phyloP scores from a whole-genome alignment of 78 protist genomes.

The Pigoraptor vietnamica region DNA sequence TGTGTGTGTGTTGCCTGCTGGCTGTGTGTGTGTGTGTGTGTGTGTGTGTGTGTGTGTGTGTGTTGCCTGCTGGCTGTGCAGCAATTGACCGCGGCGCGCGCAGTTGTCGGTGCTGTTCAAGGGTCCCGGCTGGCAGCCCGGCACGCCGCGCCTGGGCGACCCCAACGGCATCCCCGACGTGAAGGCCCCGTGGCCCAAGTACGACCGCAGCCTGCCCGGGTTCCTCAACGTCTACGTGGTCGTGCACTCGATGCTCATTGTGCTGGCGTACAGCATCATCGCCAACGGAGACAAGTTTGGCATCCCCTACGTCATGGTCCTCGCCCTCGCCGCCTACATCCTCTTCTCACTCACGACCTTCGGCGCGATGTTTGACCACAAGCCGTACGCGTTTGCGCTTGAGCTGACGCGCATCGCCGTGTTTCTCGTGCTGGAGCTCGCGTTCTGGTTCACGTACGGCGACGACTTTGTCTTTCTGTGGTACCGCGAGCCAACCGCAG shows the following conservation, averaged over 20 bases:
- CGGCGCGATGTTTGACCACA: neutral
- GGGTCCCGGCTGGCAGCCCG: slow-evolving; percentile 5
- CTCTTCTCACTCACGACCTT: neutral
- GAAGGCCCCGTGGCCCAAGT: neutral
- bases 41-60: neutral
- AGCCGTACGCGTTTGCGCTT: neutral
- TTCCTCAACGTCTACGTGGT: neutral
- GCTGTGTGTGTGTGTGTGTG: neutral
- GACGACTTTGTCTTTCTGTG: neutral
- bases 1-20: neutral
- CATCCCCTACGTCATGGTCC: neutral
- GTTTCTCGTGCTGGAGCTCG: neutral
- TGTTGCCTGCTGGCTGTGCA: neutral
- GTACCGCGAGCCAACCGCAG: neutral
- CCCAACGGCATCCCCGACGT: slow-evolving; percentile 7
- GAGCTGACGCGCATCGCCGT: neutral
- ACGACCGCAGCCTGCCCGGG: neutral
- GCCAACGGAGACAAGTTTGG: neutral
- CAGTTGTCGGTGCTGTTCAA: neutral
- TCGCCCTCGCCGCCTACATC: neutral
- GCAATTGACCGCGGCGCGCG: neutral
- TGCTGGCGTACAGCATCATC: neutral
- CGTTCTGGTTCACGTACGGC: neutral
- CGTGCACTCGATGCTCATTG: neutral
- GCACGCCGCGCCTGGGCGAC: neutral